Evolutionary conservation across 768 basidiomycete genomes (phyloP).

Genomic region (Kwoniella sp.): DNA sequence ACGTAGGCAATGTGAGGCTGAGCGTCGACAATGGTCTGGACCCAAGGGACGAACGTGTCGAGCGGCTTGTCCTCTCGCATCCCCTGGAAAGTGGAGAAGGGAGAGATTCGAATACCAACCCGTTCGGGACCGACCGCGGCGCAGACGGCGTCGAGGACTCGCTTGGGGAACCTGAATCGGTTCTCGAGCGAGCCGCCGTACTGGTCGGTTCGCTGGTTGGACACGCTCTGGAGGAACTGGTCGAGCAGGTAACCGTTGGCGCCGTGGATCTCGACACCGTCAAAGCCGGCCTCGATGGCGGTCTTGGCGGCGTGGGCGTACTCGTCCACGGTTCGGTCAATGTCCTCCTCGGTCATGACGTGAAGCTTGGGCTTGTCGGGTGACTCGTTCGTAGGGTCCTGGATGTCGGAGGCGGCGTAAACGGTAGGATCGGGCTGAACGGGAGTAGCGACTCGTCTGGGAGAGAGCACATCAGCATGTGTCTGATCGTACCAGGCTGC

Average conservation of each 20-base stretch:
- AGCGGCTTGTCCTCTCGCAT: constrained; percentile 32
- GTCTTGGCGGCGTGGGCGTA: constrained; percentile 60
- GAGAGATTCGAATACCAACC: constrained; percentile 59
- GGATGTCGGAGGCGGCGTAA: constrained; percentile 13
- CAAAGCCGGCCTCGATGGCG: constrained; percentile 63
- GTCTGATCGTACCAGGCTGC: constrained; percentile 45
- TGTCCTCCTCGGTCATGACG: constrained; percentile 52
- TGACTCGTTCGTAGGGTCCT: constrained; percentile 1
- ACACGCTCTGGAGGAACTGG: constrained; percentile 59
- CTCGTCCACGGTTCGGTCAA: constrained; percentile 43
- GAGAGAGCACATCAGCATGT: constrained; percentile 35
- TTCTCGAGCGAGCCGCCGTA: constrained; percentile 67
- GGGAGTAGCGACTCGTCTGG: constrained; percentile 21
- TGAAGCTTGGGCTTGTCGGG: constrained; percentile 12
- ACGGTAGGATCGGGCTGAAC: not conserved
- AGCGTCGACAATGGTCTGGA: constrained; percentile 12
- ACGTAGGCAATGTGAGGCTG: constrained; percentile 20
- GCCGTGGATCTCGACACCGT: constrained; percentile 58
- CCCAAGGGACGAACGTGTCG: constrained; percentile 14
- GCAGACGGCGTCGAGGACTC: constrained; percentile 57
- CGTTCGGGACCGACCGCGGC: constrained; percentile 57
- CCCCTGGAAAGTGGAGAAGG: constrained; percentile 58
- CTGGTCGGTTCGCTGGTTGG: constrained; percentile 60
- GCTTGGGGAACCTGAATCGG: constrained; percentile 58
- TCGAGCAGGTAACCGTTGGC: constrained; percentile 54